phyloP scores from a whole-genome alignment of 345 rosid genomes.

The Geranium rotundifolium region DNA sequence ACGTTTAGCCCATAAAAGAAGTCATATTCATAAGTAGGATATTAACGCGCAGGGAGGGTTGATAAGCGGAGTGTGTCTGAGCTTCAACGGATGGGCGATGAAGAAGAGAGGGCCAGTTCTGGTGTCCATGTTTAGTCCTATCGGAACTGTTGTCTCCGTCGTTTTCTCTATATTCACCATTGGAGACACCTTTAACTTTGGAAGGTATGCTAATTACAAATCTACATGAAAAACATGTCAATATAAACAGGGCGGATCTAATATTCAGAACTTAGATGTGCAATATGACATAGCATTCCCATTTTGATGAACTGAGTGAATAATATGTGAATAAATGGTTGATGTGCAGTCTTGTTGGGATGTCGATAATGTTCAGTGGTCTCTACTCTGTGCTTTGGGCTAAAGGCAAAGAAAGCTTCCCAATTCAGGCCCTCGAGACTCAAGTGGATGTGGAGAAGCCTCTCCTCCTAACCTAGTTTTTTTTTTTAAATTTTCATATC shows the following conservation, averaged over 20 bases:
- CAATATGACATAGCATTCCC: too few species aligned
- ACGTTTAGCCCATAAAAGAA: too few species aligned
- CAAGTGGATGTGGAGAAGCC: conserved; percentile 57
- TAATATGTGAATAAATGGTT: too few species aligned
- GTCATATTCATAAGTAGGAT: background rate
- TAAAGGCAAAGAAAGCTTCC: conserved; percentile 61
- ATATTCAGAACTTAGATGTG: too few species aligned
- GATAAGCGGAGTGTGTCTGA: conserved; percentile 59
- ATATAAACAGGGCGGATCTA: too few species aligned
- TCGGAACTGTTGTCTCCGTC: conserved; percentile 64
- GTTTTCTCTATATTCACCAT: conserved; percentile 44
- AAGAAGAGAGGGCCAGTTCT: conserved; percentile 89
- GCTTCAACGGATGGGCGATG: conserved; percentile 99
- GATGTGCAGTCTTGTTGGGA: conserved; percentile 63
- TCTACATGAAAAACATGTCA: background rate
- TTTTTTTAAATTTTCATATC: background rate
- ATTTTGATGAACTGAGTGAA: too few species aligned
- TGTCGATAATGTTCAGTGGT: conserved; percentile 77
- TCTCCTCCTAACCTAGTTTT: conserved; percentile 40
- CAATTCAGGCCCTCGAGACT: conserved; percentile 21
- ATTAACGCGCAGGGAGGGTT: conserved; percentile 40
- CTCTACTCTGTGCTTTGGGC: conserved; percentile 91
- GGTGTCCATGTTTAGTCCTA: conserved; percentile 82
- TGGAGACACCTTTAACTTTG: conserved; percentile 51
- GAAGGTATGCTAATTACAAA: conserved; percentile 39